phyloP scores from a whole-genome alignment of 2,329 filamentous ascomycete species.

The Paecilomyces variotii region DNA sequence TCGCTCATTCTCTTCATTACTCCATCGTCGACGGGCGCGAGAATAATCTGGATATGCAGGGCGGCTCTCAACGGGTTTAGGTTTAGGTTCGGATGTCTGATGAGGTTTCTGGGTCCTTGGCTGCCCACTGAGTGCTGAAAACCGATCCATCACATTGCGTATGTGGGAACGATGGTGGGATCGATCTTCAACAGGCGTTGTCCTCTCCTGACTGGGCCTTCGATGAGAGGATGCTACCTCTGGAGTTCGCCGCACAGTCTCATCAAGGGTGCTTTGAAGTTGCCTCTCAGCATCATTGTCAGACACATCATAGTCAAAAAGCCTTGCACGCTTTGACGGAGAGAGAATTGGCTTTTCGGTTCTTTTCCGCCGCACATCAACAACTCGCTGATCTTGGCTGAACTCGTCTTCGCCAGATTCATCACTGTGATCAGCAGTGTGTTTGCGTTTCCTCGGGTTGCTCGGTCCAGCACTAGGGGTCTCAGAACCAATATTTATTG shows the following conservation, averaged over 20 bases:
- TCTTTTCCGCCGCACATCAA: constrained; percentile 24
- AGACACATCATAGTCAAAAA: background rate
- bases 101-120: background rate
- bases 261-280: background rate
- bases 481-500: constrained; percentile 18
- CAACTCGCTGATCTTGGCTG: constrained; percentile 29
- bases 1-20: constrained; percentile 29
- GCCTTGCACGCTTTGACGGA: background rate
- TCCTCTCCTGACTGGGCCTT: background rate
- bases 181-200: constrained; percentile 26
- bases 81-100: background rate
- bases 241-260: background rate
- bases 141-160: background rate
- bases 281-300: constrained; percentile 3
- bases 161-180: background rate
- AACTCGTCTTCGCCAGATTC: constrained; percentile 39
- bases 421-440: constrained; percentile 9
- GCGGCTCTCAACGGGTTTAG: background rate
- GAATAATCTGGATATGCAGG: background rate
- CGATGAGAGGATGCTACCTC: background rate
- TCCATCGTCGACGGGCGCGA: constrained; percentile 27
- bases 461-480: background rate
- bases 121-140: background rate
- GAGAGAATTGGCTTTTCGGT: constrained; percentile 20
- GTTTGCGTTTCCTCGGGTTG: constrained; percentile 4